phyloP scores from a whole-genome alignment of 495 filamentous ascomycete genomes.

The Zalerion maritima region DNA sequence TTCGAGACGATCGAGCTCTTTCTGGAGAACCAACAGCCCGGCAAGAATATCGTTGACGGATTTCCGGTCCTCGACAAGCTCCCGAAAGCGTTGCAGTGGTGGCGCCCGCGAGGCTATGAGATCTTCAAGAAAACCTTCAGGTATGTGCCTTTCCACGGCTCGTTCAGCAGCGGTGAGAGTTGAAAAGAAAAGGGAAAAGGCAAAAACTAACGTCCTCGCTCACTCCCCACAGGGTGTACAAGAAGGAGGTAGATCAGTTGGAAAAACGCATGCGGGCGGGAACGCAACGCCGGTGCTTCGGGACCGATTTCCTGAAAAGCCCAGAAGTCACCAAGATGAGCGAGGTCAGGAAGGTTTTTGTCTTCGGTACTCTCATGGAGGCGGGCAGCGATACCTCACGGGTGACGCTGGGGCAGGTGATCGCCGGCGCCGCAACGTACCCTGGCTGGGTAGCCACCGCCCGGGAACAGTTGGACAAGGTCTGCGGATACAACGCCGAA shows the following conservation, averaged over 20 bases:
- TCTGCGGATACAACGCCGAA: conserved; percentile 17
- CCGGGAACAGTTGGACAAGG: conserved; percentile 22
- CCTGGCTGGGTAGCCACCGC: conserved; percentile 16
- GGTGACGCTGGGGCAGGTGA: conserved; percentile 22
- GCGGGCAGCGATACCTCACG: conserved; percentile 33
- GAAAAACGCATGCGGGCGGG: conserved; percentile 11
- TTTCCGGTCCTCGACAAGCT: conserved; percentile 23
- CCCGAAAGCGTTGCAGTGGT: conserved; percentile 24
- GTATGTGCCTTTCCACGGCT: conserved; percentile 8
- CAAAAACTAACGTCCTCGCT: too few relatives aligned
- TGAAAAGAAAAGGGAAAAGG: too few relatives aligned
- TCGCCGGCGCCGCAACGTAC: conserved; percentile 19
- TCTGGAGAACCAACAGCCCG: conserved; percentile 12
- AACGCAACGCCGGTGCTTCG: conserved; percentile 13
- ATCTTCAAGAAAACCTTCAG: conserved; percentile 6
- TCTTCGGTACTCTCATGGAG: conserved; percentile 21
- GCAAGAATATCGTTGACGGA: conserved; percentile 19
- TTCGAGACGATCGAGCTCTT: conserved; percentile 8
- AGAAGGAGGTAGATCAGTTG: conserved; percentile 22
- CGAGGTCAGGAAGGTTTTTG: conserved; percentile 30
- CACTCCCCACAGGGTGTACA: conserved; percentile 20
- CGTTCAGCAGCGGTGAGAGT: too few relatives aligned
- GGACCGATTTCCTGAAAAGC: conserved; percentile 20
- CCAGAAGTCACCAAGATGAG: conserved; percentile 22
- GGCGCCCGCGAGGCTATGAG: conserved; percentile 22